Evolutionary conservation across 768 basidiomycete species (phyloP), one percentile per base, ranked within the genome.

Genomic region (Hypsizygus marmoreus): DNA sequence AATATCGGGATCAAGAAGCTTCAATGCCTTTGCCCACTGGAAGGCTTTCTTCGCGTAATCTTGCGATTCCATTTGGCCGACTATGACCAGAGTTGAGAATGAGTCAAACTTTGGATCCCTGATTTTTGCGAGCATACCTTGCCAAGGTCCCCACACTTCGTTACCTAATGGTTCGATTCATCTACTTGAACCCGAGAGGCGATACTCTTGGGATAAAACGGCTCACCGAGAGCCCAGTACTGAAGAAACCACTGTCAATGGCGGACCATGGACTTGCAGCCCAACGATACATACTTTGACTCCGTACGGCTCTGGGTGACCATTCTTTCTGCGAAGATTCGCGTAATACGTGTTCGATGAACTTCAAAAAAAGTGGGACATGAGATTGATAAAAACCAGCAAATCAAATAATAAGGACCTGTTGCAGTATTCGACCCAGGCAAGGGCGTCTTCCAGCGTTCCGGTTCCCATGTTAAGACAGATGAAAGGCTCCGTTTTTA

Each of bases 381-480:
- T n/a, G n/a, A 28, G 38, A 52, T 19, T 46, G 33, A 37, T 36
- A 12, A 34, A 16, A 23, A 9, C 24, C n/a, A 30, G 17, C 12
- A 39, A 31, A 13, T 24, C 17, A 24, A 43, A 17, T 12, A 14
- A 43, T 5, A 9, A 26, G 22, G 26, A 69, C 71, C 79, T 76
- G 48, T 83, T 83, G 57, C 81, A 82, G 59, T 83, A 84, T 49
- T 84, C 82, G 12, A 83, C 45, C 81, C 78, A 82, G 6, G 70
- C 74, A 17, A 84, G 61, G 0, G 81, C 81, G 31, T 82, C 81
- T 45, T 81, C 79, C 6, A 80, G 65, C 0, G 79, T 81, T 4
- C 82, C 81, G 0, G 80, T 82, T 4, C 81, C 82, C 81, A 83
- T 82, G 59, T 82, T 82, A 22, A 82, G 55, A 51, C 80, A 79